phyloP scores from a whole-genome alignment of 495 filamentous ascomycete species.

The Thermothielavioides terrestris region DNA sequence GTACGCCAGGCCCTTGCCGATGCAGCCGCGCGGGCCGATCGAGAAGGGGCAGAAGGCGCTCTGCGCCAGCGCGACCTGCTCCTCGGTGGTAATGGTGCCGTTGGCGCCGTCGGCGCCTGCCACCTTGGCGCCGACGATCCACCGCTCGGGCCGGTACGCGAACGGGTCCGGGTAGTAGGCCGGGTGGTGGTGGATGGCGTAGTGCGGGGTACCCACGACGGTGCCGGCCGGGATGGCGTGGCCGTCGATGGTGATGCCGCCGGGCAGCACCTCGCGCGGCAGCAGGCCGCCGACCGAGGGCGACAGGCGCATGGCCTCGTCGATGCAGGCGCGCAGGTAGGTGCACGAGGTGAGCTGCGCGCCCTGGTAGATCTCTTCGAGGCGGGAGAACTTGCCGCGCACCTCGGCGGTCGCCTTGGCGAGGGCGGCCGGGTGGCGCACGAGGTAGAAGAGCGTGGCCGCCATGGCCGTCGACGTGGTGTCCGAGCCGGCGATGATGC shows the following conservation, averaged over 20 bases:
- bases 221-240: constrained; percentile 44
- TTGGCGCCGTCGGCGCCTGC: constrained; percentile 13
- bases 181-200: constrained; percentile 48
- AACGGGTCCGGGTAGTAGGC: constrained; percentile 47
- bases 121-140: constrained; percentile 31
- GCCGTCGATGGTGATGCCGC: constrained; percentile 51
- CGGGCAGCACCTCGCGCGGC: constrained; percentile 53
- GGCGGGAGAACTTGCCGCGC: constrained; percentile 37
- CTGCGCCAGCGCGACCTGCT: constrained; percentile 34
- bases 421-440: constrained; percentile 45
- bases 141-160: constrained; percentile 46
- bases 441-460: constrained; percentile 58
- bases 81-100: constrained; percentile 18
- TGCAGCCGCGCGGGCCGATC: constrained; percentile 48
- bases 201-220: constrained; percentile 47
- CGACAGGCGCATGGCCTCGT: constrained; percentile 63
- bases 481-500: constrained; percentile 52
- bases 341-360: constrained; percentile 47
- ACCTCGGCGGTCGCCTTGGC: constrained; percentile 43
- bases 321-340: constrained; percentile 55
- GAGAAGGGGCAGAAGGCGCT: constrained; percentile 52
- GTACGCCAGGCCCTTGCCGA: constrained; percentile 52
- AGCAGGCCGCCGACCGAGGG: constrained; percentile 55
- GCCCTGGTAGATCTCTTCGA: constrained; percentile 45
- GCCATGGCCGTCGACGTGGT: constrained; percentile 58